These are phyloP conservation scores for Tolypocladium nubicola DNA, from an alignment of 2,329 filamentous ascomycete genomes.

Conservation along the genomic window DNA sequence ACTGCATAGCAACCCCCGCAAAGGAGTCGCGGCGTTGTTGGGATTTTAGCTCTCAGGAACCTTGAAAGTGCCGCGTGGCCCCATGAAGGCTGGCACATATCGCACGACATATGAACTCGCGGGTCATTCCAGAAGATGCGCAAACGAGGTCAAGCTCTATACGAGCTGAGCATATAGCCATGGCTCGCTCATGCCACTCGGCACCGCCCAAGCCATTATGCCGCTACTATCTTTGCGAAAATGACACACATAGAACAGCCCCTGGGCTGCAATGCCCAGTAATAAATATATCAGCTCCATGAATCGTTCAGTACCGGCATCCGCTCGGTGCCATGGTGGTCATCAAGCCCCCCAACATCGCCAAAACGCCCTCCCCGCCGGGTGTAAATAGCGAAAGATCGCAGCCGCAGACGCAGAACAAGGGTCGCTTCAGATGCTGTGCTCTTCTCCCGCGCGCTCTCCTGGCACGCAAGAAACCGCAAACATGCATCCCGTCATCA, in stretches of 20 bases:
- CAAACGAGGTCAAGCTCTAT: background rate
- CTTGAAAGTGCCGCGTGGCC: background rate
- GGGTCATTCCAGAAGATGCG: background rate
- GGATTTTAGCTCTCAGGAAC: background rate
- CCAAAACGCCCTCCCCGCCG: background rate
- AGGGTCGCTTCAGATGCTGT: background rate
- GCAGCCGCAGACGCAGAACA: background rate
- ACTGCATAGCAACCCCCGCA: background rate
- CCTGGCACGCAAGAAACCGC: background rate
- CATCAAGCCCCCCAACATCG: background rate
- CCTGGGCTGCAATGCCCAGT: background rate
- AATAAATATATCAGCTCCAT: background rate
- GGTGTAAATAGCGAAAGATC: background rate
- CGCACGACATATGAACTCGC: background rate
- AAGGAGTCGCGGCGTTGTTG: background rate
- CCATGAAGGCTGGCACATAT: background rate
- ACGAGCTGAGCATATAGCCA: background rate
- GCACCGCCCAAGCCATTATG: background rate
- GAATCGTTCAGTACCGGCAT: background rate
- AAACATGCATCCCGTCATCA: conserved; percentile 4
- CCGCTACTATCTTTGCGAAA: background rate
- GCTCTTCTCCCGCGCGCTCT: background rate
- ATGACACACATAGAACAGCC: background rate
- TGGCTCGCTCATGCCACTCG: background rate
- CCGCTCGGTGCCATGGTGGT: background rate